These are phyloP conservation scores for Fusarium domesticum DNA, from an alignment of 2,329 filamentous ascomycete species.

Conservation along the genomic window DNA sequence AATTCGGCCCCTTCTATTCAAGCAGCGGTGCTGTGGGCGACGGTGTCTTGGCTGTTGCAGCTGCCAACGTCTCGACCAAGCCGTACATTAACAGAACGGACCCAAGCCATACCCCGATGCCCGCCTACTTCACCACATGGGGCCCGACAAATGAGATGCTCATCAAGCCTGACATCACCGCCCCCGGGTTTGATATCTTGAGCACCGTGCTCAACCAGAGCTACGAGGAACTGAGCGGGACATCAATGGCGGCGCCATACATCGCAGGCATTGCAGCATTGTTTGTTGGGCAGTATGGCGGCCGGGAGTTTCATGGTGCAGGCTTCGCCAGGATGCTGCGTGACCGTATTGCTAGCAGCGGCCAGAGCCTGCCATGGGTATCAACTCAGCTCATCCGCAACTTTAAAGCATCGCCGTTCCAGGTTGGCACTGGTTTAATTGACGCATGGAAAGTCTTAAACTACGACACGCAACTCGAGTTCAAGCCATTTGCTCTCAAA, in stretches of 20 bases:
- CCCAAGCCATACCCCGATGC: constrained; percentile 30
- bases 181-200: constrained; percentile 49
- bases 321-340: constrained; percentile 33
- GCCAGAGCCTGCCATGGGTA: constrained; percentile 32
- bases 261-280: constrained; percentile 50
- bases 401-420: constrained; percentile 36
- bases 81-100: constrained; percentile 34
- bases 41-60: constrained; percentile 37
- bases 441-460: constrained; percentile 45
- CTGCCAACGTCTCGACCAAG: constrained; percentile 43
- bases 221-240: constrained; percentile 50
- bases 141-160: constrained; percentile 50
- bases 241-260: constrained; percentile 56
- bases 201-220: constrained; percentile 44
- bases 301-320: constrained; percentile 38
- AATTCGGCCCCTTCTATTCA: constrained; percentile 46
- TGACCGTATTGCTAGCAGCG: constrained; percentile 37
- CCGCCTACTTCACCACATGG: constrained; percentile 49
- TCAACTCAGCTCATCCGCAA: constrained; percentile 20
- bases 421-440: constrained; percentile 47
- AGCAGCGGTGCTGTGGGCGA: constrained; percentile 34
- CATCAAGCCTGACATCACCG: constrained; percentile 50
- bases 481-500: constrained; percentile 46
- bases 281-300: constrained; percentile 42
- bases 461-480: constrained; percentile 37